phyloP scores from a whole-genome alignment of 768 basidiomycete species.

The Myochromella boudieri region DNA sequence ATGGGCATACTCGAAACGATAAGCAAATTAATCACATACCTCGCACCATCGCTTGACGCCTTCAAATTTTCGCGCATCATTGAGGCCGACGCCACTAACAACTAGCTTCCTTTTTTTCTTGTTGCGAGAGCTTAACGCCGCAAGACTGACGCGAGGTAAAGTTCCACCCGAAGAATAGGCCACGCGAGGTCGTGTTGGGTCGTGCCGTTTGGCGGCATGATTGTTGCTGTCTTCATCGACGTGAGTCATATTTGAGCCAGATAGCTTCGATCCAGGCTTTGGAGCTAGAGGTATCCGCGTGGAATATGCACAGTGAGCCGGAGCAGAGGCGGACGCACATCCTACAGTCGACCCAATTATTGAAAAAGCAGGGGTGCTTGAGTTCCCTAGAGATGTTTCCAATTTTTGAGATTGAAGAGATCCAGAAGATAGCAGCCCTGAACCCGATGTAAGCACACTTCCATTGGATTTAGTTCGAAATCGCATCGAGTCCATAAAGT shows the following conservation, averaged over 20 bases:
- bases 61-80: constrained; percentile 64
- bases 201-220: constrained; percentile 16
- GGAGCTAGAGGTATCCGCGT: constrained; percentile 31
- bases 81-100: constrained; percentile 63
- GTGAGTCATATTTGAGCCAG: constrained; percentile 16
- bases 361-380: constrained; percentile 13
- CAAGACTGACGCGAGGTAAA: constrained; percentile 34
- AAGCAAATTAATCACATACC: constrained; percentile 36
- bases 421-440: constrained; percentile 26
- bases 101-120: constrained; percentile 64
- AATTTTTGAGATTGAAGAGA: constrained; percentile 29
- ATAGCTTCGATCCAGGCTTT: constrained; percentile 25
- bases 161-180: constrained; percentile 33
- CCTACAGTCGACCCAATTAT: constrained; percentile 12
- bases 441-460: constrained; percentile 30
- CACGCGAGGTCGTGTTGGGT: constrained; percentile 30
- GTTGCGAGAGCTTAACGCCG: constrained; percentile 39
- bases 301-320: constrained; percentile 11
- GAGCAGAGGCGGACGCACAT: constrained; percentile 9
- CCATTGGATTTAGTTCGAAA: constrained; percentile 31
- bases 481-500: constrained; percentile 41
- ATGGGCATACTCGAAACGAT: neutral
- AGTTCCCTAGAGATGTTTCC: constrained; percentile 14
- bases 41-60: constrained; percentile 76
- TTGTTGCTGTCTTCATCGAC: constrained; percentile 29